phyloP scores from a whole-genome alignment of 768 basidiomycete species.

The Butyriboletus loyo region DNA sequence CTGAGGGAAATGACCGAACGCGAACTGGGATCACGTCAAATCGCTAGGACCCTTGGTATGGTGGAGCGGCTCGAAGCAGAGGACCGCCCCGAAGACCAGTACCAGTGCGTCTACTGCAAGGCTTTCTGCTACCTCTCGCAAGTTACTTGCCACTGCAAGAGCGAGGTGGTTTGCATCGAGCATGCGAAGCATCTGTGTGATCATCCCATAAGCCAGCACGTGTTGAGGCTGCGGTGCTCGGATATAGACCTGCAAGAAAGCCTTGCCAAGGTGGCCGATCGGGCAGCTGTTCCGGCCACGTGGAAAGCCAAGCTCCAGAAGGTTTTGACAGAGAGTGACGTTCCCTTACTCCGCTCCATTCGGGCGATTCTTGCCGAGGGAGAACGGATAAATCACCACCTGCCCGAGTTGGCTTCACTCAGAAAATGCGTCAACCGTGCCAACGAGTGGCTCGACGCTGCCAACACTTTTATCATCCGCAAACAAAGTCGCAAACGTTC shows the following conservation, averaged over 20 bases:
- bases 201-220: slow-evolving; percentile 52
- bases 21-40: slow-evolving; percentile 67
- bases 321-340: slow-evolving; percentile 62
- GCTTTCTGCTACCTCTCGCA: slow-evolving; percentile 94
- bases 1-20: slow-evolving; percentile 86
- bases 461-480: slow-evolving; percentile 72
- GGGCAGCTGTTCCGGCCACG: slow-evolving; percentile 66
- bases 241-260: slow-evolving; percentile 74
- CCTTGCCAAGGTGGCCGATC: slow-evolving; percentile 60
- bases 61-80: slow-evolving; percentile 69
- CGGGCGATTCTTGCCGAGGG: slow-evolving; percentile 84
- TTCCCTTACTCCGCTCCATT: slow-evolving; percentile 73
- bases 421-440: slow-evolving; percentile 78
- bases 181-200: slow-evolving; percentile 78
- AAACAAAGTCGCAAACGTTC: slow-evolving; percentile 81
- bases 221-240: slow-evolving; percentile 76
- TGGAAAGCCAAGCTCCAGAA: slow-evolving; percentile 75
- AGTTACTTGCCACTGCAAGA: slow-evolving; percentile 77
- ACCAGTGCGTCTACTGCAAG: slow-evolving; percentile 93
- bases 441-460: slow-evolving; percentile 86
- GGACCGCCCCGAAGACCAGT: slow-evolving; percentile 90
- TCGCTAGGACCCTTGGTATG: slow-evolving; percentile 58
- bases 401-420: slow-evolving; percentile 69
- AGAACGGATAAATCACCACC: slow-evolving; percentile 74
- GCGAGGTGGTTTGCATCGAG: slow-evolving; percentile 79